These are phyloP conservation scores for Nicotiana noctiflora DNA, from an alignment of 257 asterid species.

Conservation along the genomic window DNA sequence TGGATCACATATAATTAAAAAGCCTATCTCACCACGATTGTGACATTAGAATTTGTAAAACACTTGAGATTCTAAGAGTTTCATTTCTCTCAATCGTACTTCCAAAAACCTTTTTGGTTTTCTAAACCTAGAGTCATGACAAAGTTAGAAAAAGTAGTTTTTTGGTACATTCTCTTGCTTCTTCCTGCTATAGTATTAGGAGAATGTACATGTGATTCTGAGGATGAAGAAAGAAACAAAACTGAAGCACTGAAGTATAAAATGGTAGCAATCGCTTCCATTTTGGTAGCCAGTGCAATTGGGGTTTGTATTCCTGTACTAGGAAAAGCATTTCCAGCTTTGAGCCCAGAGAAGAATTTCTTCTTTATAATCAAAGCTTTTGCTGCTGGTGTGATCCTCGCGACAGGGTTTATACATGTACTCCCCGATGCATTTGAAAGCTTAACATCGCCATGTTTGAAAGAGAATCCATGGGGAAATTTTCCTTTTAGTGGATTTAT, in stretches of 20 bases:
- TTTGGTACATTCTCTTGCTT: not conserved
- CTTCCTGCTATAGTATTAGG: not conserved
- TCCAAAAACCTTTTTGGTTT: not conserved
- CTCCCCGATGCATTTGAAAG: conserved; percentile 21
- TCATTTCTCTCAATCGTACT: not conserved
- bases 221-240: not conserved
- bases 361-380: conserved; percentile 21
- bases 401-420: conserved; percentile 22
- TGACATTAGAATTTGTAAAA: not conserved
- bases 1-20: too few species aligned
- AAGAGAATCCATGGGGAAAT: conserved; percentile 17
- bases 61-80: not conserved
- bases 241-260: conserved; percentile 18
- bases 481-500: conserved; percentile 23
- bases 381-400: conserved; percentile 23
- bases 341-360: conserved; percentile 17
- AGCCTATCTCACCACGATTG: not conserved
- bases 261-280: conserved; percentile 13
- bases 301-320: conserved; percentile 23
- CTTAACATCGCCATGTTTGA: conserved; percentile 10
- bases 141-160: not conserved
- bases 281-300: conserved; percentile 14
- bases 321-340: conserved; percentile 9
- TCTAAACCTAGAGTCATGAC: not conserved
- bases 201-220: not conserved